These are phyloP conservation scores for Paramyrothecium sp. DNA, from an alignment of 2,329 filamentous ascomycete genomes.

Conservation along the genomic window DNA sequence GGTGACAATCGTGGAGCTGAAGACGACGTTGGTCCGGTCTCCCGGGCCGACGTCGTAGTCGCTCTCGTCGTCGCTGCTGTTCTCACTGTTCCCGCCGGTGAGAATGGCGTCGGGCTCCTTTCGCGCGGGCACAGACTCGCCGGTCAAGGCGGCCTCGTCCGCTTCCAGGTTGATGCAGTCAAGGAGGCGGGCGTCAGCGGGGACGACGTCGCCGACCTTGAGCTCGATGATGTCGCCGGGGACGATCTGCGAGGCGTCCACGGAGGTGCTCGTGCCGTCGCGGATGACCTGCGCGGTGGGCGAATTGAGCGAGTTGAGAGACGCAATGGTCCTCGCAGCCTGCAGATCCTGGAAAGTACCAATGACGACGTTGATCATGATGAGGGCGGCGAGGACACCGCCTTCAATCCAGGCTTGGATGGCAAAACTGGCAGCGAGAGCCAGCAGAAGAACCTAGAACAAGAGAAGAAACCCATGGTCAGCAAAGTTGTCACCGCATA, in stretches of 20 bases:
- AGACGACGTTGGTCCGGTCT: slow-evolving; percentile 58
- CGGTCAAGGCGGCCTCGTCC: slow-evolving; percentile 61
- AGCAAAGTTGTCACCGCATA: not conserved
- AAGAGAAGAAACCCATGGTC: not conserved
- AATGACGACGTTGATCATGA: slow-evolving; percentile 50
- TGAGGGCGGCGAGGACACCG: slow-evolving; percentile 50
- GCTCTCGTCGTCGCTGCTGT: slow-evolving; percentile 6
- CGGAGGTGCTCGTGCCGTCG: slow-evolving; percentile 27
- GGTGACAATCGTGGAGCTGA: slow-evolving; percentile 56
- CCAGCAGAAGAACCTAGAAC: slow-evolving; percentile 51
- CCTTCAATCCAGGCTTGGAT: slow-evolving; percentile 54
- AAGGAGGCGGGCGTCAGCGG: slow-evolving; percentile 52
- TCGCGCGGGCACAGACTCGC: slow-evolving; percentile 55
- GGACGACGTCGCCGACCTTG: slow-evolving; percentile 53
- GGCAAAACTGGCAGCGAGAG: slow-evolving; percentile 54
- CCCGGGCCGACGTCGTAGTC: slow-evolving; percentile 28
- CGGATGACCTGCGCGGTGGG: slow-evolving; percentile 37
- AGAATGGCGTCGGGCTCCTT: slow-evolving; percentile 44
- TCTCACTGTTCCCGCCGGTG: slow-evolving; percentile 10
- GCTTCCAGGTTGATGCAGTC: slow-evolving; percentile 62
- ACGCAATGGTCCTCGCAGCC: slow-evolving; percentile 41
- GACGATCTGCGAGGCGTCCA: slow-evolving; percentile 40
- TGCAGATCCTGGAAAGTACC: slow-evolving; percentile 42
- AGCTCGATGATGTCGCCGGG: slow-evolving; percentile 53
- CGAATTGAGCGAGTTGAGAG: slow-evolving; percentile 29